Evolutionary conservation across 345 rosid species (phyloP).

Genomic region (Citropsis articulata): DNA sequence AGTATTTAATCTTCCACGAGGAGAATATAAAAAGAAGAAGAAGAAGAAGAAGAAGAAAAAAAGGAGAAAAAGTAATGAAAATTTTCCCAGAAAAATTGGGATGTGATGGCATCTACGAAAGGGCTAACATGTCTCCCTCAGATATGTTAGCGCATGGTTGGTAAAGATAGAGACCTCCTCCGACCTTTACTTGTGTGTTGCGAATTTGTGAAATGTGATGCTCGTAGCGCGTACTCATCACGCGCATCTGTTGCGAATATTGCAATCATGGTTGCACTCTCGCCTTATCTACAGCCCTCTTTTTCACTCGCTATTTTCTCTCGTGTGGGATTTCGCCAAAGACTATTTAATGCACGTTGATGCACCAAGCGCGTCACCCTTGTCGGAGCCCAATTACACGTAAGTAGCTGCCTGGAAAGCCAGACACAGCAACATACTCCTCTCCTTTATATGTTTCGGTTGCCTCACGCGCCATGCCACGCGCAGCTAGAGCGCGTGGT

Average conservation of each 20-base stretch:
- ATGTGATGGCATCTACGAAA: not conserved
- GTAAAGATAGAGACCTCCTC: slow-evolving; percentile 6
- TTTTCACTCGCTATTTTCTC: not conserved
- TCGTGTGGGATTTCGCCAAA: not conserved
- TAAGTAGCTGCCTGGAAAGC: slow-evolving; percentile 34
- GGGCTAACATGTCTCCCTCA: slow-evolving; percentile 9
- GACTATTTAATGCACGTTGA: slow-evolving; percentile 25
- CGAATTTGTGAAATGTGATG: too few species aligned
- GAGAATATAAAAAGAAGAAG: too few species aligned
- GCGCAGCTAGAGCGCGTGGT: slow-evolving; percentile 14
- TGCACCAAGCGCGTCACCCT: slow-evolving; percentile 39
- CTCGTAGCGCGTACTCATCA: not conserved
- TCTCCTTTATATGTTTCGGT: not conserved
- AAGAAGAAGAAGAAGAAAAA: not conserved
- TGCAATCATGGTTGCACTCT: not conserved
- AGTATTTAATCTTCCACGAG: not conserved
- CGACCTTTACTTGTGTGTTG: not conserved
- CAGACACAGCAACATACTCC: slow-evolving; percentile 7
- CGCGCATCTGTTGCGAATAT: slow-evolving; percentile 6
- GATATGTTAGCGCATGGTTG: slow-evolving; percentile 8
- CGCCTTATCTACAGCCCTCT: not conserved
- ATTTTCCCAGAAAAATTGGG: not conserved
- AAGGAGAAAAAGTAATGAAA: not conserved
- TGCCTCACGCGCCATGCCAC: slow-evolving; percentile 10
- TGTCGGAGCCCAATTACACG: slow-evolving; percentile 32